Evolutionary conservation across 257 asterid species (phyloP), one percentile per base, ranked within the genome.

Genomic region (Penstemon newberryi): DNA sequence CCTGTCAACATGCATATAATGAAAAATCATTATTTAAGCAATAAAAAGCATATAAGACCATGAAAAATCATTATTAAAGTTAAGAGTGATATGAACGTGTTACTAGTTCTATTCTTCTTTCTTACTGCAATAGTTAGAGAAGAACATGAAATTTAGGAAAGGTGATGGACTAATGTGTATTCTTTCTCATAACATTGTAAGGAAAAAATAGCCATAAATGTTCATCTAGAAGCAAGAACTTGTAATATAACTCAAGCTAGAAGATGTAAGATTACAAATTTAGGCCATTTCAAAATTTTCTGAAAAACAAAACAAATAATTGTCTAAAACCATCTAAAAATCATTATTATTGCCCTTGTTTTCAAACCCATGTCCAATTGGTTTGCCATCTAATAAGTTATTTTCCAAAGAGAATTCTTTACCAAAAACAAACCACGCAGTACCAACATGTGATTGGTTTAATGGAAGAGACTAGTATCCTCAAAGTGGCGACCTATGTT

Each of bases 1-100:
- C 96, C 98, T 89, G 96, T 78, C 75, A 80, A 74, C 59, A 39
- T 73, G 40, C 70, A 75, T 50, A 56, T 33, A 60, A 58, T 42
- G 47, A 69, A 25, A 53, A 52, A 72, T 54, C 74, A 60, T 46
- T 37, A 60, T 72, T 73, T 56, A 76, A 63, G 12, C 70, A 66
- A 67, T 63, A 63, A 42, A 19, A 62, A 49, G 38, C 39, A 11
- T 70, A 49, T 25, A 46, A 46, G 10, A 45, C 7, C 4, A 45
- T 3, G 10, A 45, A 8, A 45, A 3, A 45, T 8, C 51, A 3
- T 45, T 45, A 25, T 45, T 8, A 45, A 45, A 45, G 75, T 41
- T 42, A 7, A 15, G 19, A 15, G 19, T 61, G 7, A 54, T 8
- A 54, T 10, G 63, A 45, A 8, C 12, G 2, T 45, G 45, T 11